These are phyloP conservation scores for Trypanosoma avium DNA, from an alignment of 208 protist genomes.

Conservation along the genomic window DNA sequence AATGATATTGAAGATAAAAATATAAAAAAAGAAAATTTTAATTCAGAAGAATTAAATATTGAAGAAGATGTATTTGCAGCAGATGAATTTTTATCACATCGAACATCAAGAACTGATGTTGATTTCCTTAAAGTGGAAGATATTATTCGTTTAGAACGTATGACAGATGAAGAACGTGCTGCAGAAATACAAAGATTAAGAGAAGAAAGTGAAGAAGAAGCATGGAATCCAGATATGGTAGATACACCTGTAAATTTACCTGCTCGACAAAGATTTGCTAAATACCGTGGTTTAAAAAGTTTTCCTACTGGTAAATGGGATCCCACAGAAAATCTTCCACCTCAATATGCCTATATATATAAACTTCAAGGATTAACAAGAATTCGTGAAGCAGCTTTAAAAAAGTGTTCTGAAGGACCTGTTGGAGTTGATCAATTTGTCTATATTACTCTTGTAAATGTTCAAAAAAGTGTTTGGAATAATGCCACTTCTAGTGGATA, in stretches of 20 bases:
- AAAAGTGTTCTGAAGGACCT: constrained; percentile 53
- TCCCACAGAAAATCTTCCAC: constrained; percentile 74
- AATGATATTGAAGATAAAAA: constrained; percentile 18
- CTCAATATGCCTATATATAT: constrained; percentile 89
- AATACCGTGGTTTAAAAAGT: constrained; percentile 88
- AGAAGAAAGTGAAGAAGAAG: constrained; percentile 78
- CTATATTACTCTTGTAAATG: constrained; percentile 64
- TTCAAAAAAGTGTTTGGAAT: constrained; percentile 49
- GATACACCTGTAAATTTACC: constrained; percentile 83
- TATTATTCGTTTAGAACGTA: constrained; percentile 75
- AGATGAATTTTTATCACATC: constrained; percentile 61
- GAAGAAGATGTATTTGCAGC: constrained; percentile 57
- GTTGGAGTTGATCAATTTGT: constrained; percentile 56
- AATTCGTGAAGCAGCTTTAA: constrained; percentile 67
- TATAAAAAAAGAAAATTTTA: no score
- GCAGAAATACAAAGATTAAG: constrained; percentile 73
- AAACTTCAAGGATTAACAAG: constrained; percentile 82
- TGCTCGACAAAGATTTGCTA: constrained; percentile 85
- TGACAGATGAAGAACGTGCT: constrained; percentile 79
- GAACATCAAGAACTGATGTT: constrained; percentile 76
- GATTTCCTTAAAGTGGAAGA: constrained; percentile 86
- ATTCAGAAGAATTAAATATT: constrained; percentile 11
- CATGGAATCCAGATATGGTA: constrained; percentile 86
- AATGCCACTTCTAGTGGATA: constrained; percentile 33
- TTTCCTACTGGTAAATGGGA: constrained; percentile 88